Conservation (phyloP, 305 asterid species). For the Solanum hybrid region DNA sequence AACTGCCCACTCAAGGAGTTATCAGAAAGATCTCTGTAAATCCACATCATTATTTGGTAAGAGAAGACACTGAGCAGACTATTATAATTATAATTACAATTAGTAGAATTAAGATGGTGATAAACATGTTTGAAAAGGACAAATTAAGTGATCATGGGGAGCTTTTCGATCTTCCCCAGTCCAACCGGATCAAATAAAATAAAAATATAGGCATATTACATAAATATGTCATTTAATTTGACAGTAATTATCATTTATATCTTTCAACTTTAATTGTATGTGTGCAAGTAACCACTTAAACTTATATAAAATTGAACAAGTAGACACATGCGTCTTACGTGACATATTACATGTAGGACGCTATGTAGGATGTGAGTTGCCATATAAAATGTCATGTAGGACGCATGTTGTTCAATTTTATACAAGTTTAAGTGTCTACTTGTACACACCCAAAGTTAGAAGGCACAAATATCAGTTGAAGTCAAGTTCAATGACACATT, state of each 20-base stretch:
- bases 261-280: not conserved
- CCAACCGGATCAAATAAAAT: not conserved
- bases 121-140: not conserved
- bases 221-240: not conserved
- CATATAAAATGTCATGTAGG: not conserved
- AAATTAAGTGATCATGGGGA: not conserved
- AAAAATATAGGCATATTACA: not conserved
- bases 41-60: not conserved
- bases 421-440: not conserved
- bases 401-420: no score
- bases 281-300: not conserved
- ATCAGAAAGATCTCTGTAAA: not conserved
- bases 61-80: not conserved
- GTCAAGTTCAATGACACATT: not conserved
- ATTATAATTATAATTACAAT: not conserved
- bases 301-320: not conserved
- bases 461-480: accelerated
- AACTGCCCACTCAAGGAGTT: no score
- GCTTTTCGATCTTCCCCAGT: not conserved
- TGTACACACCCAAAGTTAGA: no score
- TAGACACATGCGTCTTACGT: no score
- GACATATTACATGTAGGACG: not conserved
- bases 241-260: not conserved
- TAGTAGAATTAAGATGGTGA: not conserved
- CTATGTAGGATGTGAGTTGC: not conserved